Percentiles rank a stretch among this genome's conserved stretches.
These are phyloP conservation scores for Oryza coarctata DNA, from an alignment of 176 grass and related monocot genomes.

Conservation along the genomic window DNA sequence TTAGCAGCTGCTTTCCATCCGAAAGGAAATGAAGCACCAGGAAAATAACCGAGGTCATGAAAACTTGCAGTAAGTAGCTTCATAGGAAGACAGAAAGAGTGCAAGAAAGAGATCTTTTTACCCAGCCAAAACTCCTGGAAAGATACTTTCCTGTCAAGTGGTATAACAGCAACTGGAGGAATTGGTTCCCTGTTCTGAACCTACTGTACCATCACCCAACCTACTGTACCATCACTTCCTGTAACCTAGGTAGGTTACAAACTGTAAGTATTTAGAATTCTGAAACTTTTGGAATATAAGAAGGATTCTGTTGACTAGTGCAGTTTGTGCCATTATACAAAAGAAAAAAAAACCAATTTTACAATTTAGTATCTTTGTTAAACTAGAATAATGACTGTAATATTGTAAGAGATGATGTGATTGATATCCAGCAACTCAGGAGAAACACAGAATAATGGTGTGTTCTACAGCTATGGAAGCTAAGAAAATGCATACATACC, in stretches of 20 bases:
- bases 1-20: conserved; percentile 82
- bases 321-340: neutral
- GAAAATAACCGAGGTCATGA: conserved; percentile 47
- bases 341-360: neutral
- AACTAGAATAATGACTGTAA: conserved; percentile 23
- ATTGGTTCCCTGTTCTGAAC: conserved; percentile 63
- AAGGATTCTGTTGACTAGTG: neutral
- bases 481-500: conserved; percentile 51
- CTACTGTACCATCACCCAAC: conserved; percentile 76
- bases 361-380: conserved; percentile 5
- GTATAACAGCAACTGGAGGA: conserved; percentile 76
- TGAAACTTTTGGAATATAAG: conserved; percentile 8
- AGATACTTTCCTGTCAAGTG: conserved; percentile 98
- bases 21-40: conserved; percentile 95
- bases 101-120: conserved; percentile 53
- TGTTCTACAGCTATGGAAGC: conserved; percentile 7
- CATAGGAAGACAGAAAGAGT: conserved; percentile 13
- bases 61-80: conserved; percentile 41
- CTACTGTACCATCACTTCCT: conserved; percentile 82
- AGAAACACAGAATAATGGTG: neutral
- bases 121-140: conserved; percentile 92
- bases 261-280: conserved; percentile 23
- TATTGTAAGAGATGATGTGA: neutral
- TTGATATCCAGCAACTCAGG: neutral
- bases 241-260: conserved; percentile 66